A percentile compares a stretch with the other conserved stretches of the same genome.
Evolutionary conservation across 208 protist genomes (phyloP).

Genomic region (Tritrichomonas musculus): DNA sequence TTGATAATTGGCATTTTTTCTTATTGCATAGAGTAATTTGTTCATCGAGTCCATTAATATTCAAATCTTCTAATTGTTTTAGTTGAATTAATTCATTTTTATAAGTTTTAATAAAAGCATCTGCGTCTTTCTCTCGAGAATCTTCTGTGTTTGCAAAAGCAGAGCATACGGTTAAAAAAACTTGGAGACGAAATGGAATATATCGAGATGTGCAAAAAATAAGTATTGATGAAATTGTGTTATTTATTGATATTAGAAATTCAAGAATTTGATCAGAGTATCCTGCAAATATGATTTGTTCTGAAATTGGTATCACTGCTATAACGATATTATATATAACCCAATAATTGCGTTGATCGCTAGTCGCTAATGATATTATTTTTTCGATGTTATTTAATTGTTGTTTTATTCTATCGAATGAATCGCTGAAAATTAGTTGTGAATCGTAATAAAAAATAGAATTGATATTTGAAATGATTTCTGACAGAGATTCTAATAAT

Average conservation of each 20-base stretch:
- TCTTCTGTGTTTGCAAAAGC: slow-evolving; percentile 27
- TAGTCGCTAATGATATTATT: neutral
- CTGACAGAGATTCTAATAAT: neutral
- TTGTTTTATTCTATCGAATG: neutral
- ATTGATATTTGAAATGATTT: neutral
- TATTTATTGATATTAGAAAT: neutral
- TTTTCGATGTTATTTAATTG: neutral
- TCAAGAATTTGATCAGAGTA: slow-evolving; percentile 32
- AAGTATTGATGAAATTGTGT: neutral
- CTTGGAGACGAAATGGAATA: neutral
- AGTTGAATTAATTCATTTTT: neutral
- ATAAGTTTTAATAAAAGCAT: neutral
- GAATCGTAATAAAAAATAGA: slow-evolving; percentile 4
- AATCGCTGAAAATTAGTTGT: neutral
- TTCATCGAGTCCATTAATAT: neutral
- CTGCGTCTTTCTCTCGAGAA: neutral
- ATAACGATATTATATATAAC: slow-evolving; percentile 4
- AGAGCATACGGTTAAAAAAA: neutral
- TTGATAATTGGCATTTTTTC: neutral
- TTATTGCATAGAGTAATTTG: neutral
- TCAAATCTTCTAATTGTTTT: slow-evolving; percentile 5
- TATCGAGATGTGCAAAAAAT: slow-evolving; percentile 12
- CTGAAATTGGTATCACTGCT: neutral
- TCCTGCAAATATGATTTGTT: neutral
- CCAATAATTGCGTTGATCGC: neutral